phyloP scores from a whole-genome alignment of 2,329 filamentous ascomycete species.

The Annulohypoxylon truncatum region DNA sequence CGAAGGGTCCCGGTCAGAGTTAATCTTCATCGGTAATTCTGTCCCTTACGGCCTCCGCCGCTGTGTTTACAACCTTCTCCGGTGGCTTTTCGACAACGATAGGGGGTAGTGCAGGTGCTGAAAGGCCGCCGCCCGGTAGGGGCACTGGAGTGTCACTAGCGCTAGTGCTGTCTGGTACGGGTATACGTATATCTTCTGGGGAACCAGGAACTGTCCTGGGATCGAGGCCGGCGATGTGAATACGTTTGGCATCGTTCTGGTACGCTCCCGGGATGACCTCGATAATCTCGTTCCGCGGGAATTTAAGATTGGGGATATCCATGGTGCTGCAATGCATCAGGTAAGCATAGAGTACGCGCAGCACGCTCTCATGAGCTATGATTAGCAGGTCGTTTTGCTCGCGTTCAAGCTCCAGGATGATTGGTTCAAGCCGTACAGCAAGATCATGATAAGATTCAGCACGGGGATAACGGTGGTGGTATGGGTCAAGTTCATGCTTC shows the following conservation, averaged over 20 bases:
- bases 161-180: constrained; percentile 66
- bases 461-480: constrained; percentile 94
- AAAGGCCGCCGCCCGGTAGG: constrained; percentile 61
- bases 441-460: constrained; percentile 99
- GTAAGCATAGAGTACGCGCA: constrained; percentile 96
- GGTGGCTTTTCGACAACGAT: constrained; percentile 46
- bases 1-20: background rate
- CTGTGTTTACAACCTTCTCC: constrained; percentile 48
- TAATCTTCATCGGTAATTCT: constrained; percentile 51
- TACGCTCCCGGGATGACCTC: constrained; percentile 98
- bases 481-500: constrained; percentile 94
- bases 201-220: constrained; percentile 78
- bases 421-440: constrained; percentile 96
- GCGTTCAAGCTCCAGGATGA: constrained; percentile 95
- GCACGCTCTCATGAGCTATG: constrained; percentile 97
- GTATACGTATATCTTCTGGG: constrained; percentile 84
- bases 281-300: constrained; percentile 96
- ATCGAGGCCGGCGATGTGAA: constrained; percentile 80
- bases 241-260: constrained; percentile 93
- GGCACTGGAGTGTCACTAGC: constrained; percentile 55
- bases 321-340: constrained; percentile 98
- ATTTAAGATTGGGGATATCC: constrained; percentile 92
- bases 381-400: constrained; percentile 98
- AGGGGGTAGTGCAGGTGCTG: constrained; percentile 58
- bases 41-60: constrained; percentile 49